phyloP scores from a whole-genome alignment of 768 basidiomycete species.

The Gloeopeniophorella convolvens region DNA sequence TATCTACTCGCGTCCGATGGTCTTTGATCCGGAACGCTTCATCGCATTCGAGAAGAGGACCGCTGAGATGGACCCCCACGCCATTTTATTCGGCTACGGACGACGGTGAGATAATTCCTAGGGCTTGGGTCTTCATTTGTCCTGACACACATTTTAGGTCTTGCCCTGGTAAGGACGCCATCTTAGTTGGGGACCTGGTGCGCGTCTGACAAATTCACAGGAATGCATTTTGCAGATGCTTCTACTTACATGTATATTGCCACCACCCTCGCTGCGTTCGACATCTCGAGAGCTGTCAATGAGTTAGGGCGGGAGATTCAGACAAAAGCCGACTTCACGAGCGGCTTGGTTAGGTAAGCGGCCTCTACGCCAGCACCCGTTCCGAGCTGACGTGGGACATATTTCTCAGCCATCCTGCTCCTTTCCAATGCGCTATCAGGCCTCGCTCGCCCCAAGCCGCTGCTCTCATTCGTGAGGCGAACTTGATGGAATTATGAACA shows the following conservation, averaged over 20 bases:
- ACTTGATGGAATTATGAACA: not conserved
- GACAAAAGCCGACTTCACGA: constrained; percentile 21
- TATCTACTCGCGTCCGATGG: constrained; percentile 25
- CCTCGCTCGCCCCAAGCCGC: constrained; percentile 25
- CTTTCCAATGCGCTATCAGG: constrained; percentile 19
- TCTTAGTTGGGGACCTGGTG: not conserved
- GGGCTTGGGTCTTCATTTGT: not conserved
- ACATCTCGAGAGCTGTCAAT: constrained; percentile 25
- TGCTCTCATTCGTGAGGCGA: constrained; percentile 18
- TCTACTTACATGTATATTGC: constrained; percentile 27
- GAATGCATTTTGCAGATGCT: constrained; percentile 25
- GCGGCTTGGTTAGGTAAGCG: constrained; percentile 27
- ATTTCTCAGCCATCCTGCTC: not conserved
- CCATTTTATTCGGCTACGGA: constrained; percentile 65
- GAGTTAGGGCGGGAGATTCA: constrained; percentile 23
- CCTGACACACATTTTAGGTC: not conserved
- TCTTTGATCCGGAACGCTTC: constrained; percentile 20
- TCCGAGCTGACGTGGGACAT: not conserved
- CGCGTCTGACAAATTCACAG: not conserved
- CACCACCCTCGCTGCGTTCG: constrained; percentile 28
- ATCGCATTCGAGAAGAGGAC: constrained; percentile 19
- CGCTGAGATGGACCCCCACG: constrained; percentile 33
- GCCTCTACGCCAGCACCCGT: not conserved
- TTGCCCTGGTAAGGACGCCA: not conserved
- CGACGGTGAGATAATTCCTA: constrained; percentile 39